Conservation (phyloP, 441 rosid genomes). For the Flueggea neowawraea region DNA sequence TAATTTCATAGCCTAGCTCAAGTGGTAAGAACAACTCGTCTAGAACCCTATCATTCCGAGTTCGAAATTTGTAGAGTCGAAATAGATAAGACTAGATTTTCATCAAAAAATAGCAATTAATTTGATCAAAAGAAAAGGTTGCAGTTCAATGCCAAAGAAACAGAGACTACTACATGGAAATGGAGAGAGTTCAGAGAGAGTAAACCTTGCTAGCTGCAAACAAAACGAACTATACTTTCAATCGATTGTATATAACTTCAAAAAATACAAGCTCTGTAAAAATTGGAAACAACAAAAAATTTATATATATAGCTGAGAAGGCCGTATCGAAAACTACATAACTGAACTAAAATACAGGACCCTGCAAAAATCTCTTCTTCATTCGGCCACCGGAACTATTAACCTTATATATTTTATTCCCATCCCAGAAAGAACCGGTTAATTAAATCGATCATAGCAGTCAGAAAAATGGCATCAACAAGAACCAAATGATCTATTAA, state of each 20-base stretch:
- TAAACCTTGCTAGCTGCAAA: too few relatives aligned
- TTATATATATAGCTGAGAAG: neutral
- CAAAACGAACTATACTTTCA: conserved; percentile 9
- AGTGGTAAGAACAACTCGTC: too few relatives aligned
- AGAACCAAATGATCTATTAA: conserved; percentile 8
- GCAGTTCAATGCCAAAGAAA: too few relatives aligned
- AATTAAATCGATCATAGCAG: conserved; percentile 12
- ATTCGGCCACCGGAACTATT: conserved; percentile 8
- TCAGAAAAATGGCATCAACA: conserved; percentile 19
- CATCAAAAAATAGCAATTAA: too few relatives aligned
- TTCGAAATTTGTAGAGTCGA: too few relatives aligned
- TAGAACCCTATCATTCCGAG: too few relatives aligned
- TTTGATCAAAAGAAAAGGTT: too few relatives aligned
- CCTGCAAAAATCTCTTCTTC: conserved; percentile 11
- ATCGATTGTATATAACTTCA: conserved; percentile 9
- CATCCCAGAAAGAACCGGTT: conserved; percentile 19
- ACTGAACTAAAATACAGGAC: conserved; percentile 10
- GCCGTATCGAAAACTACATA: conserved; percentile 7
- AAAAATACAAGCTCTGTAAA: conserved; percentile 13
- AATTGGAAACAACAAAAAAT: conserved; percentile 3
- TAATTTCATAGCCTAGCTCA: too few relatives aligned
- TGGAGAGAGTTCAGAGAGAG: too few relatives aligned
- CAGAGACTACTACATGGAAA: too few relatives aligned
- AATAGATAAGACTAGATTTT: too few relatives aligned
- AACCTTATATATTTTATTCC: conserved; percentile 17